A percentile compares a stretch with the other conserved stretches of the same genome.
Evolutionary conservation across 169 alveolate species (phyloP).

Genomic region (Amoebophrya sp.): DNA sequence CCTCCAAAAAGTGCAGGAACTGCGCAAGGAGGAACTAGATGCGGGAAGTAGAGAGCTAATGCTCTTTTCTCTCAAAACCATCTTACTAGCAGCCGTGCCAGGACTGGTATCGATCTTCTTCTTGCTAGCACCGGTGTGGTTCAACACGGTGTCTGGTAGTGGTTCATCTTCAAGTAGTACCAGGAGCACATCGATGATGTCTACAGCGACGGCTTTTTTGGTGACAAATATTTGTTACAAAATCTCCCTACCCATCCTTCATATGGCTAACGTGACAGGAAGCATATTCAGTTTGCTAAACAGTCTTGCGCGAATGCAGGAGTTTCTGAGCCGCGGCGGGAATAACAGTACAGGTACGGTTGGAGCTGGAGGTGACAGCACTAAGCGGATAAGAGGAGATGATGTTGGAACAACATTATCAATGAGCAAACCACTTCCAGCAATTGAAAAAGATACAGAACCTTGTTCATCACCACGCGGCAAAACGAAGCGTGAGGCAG

Average conservation of each 20-base stretch:
- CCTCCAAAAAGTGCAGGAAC: background rate
- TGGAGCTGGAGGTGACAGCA: no score
- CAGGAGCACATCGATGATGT: no score
- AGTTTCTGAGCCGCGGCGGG: background rate
- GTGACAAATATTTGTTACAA: background rate
- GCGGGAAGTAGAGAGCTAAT: background rate
- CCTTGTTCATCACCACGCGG: no score
- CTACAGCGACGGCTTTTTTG: background rate
- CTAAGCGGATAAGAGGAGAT: no score
- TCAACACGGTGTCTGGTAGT: background rate
- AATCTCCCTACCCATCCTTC: background rate
- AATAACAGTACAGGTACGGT: no score
- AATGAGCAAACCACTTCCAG: no score
- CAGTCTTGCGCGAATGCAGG: background rate
- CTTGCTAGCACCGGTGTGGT: background rate
- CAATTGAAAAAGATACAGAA: no score
- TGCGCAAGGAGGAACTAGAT: background rate
- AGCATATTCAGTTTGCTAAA: background rate
- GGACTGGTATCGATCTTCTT: background rate
- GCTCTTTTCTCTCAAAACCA: background rate
- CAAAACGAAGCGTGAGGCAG: no score
- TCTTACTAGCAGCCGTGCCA: background rate
- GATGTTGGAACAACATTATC: no score
- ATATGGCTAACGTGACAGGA: slow-evolving; percentile 13
- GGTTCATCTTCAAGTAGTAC: no score